These are phyloP conservation scores for Scheffersomyces ergatensis DNA, from an alignment of 805 yeast genomes.

Conservation along the genomic window DNA sequence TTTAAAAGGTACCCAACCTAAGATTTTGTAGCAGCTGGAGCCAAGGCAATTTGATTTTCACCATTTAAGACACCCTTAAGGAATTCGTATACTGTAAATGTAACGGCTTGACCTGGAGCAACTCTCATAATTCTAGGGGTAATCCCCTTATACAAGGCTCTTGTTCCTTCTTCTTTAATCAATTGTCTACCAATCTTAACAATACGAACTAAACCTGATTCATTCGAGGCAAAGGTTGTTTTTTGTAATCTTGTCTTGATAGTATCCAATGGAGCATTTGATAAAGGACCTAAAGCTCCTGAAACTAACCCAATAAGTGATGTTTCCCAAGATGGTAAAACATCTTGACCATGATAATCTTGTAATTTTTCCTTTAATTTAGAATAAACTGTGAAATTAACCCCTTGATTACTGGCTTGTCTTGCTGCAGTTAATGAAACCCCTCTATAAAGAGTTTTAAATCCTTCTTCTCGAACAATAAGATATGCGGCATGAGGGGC, in stretches of 20 bases:
- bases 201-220: constrained; percentile 75
- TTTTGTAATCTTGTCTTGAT: constrained; percentile 96
- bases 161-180: constrained; percentile 79
- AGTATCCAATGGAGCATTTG: constrained; percentile 96
- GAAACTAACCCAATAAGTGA: constrained; percentile 86
- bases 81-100: constrained; percentile 93
- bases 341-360: constrained; percentile 53
- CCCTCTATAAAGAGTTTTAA: constrained; percentile 86
- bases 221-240: constrained; percentile 66
- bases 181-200: constrained; percentile 76
- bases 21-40: not conserved
- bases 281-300: constrained; percentile 97
- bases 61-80: constrained; percentile 63
- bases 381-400: constrained; percentile 93
- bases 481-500: constrained; percentile 89
- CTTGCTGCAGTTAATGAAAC: constrained; percentile 94
- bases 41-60: constrained; percentile 7
- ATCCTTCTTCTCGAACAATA: constrained; percentile 88
- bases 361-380: constrained; percentile 72
- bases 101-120: constrained; percentile 99
- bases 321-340: constrained; percentile 91
- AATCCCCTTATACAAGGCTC: constrained; percentile 62
- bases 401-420: constrained; percentile 98
- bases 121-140: constrained; percentile 99
- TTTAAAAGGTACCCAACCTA: no score